Base-by-base conservation (phyloP, 176 grass and related monocot genomes). In the Juncus effusus region DNA sequence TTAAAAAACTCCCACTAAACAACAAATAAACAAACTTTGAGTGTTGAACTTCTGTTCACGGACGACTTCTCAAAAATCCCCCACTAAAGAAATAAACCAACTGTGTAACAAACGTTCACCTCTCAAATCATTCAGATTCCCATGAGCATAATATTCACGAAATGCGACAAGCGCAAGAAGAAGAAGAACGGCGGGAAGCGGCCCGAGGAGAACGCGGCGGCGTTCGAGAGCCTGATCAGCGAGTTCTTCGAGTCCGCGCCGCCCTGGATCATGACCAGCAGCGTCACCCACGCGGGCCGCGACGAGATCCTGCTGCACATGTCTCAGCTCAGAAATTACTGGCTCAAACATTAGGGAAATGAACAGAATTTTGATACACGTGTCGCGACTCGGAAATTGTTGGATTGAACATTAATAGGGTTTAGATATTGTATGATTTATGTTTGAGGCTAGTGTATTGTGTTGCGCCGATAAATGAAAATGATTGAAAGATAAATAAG, bases 221-320 rank as follows among this genome's bases (percentile, higher is more conserved):
- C 70, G 49, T 97, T 93, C 78, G 85, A 89, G 67, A 59, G 39
- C 58, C 78, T 92, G 73, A 93, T 97, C 6, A 61, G 88, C 8
- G 80, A 93, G 74, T 93, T 84, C 64, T 97, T 97, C 1, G 64
- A 84, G 80, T 63, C 85, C 3, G 88, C 85, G 3, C 94, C 94
- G 42, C 94, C 88, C 47, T 93, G 94, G 94, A 89, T 99, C 81
- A 99, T 99, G 88, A 93, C 88, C 3, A 99, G 94, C 75, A 89
- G 85, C 19, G 78, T 93, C 13, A 93, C 88, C 58, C 92, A 93
- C 72, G 85, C 84, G 71, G 88, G 94, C 67, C 73, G 94, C n/a
- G 94, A 99, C 41, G 85, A 93, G 82, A 93, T 99, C 75, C 83
- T 99, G 4, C 72, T 99, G 28, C 94, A 99, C 78, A 89, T 89